Base-by-base conservation (phyloP, 2,329 filamentous ascomycete species). In the Colletotrichum plurivorum region DNA sequence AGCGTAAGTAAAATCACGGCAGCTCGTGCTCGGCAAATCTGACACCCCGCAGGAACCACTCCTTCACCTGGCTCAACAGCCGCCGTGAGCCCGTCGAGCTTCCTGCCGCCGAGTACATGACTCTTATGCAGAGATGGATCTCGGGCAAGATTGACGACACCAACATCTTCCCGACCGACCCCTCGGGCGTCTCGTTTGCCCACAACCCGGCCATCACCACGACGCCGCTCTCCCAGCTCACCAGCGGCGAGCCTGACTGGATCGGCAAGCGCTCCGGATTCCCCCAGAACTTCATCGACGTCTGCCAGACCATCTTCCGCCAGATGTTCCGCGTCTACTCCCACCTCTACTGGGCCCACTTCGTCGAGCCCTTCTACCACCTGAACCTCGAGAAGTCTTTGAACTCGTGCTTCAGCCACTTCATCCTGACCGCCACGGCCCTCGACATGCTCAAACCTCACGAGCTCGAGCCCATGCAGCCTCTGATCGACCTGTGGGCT, bases 271-370 rank as follows among this genome's bases (percentile, higher is more conserved):
- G 93, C 54, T 96, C 93, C 70, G 95, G 95, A 4, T 99, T 99
- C 81, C 96, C 96, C 2, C 90, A 93, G 72, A 93, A 94, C 73
- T 98, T 98, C 80, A 87, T 95, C 75, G 90, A 92, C 71, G 94
- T 97, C 74, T 96, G 95, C 85, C 94, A 97, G 84, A 92, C 92
- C 73, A 96, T 98, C 76, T 95, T 98, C 84, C 93, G 95, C 75
- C 96, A 98, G 83, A 98, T 99, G 92, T 98, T 99, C 87, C 93
- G 96, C 69, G 95, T 98, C 74, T 99, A 99, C 78, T 92, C 96
- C 55, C 96, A 99, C 81, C 90, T 99, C 70, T 99, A 99, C 85
- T 98, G 97, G 88, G 94, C 95, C 66, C 96, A 99, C 81, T 99
- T 94, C 81, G 84, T 91, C 70, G 92, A 94, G 73, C 93, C 92